Conservation (phyloP, 208 protist genomes). For the Trypanosoma rangeli region DNA sequence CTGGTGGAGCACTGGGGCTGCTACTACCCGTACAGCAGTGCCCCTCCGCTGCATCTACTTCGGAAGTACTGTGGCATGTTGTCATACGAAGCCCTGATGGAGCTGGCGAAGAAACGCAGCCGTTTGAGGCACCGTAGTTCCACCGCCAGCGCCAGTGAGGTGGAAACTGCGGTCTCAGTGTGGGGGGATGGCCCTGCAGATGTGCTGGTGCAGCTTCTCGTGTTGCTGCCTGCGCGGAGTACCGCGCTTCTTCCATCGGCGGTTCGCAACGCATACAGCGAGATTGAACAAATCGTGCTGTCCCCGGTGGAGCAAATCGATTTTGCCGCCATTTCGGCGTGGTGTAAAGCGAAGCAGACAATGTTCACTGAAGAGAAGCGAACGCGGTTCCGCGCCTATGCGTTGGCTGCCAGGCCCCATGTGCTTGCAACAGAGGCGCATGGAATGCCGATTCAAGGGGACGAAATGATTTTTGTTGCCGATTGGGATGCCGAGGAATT, state of each 20-base stretch:
- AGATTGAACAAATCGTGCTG: slow-evolving; percentile 61
- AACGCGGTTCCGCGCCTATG: slow-evolving; percentile 69
- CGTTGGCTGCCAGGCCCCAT: slow-evolving; percentile 43
- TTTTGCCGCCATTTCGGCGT: slow-evolving; percentile 52
- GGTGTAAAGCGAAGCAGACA: slow-evolving; percentile 65
- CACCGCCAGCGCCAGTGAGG: slow-evolving; percentile 4
- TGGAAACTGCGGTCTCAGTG: background rate
- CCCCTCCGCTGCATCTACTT: slow-evolving; percentile 65
- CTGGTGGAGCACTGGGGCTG: slow-evolving; percentile 85
- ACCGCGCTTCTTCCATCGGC: slow-evolving; percentile 57
- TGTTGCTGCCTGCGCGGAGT: slow-evolving; percentile 67
- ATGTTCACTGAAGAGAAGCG: slow-evolving; percentile 77
- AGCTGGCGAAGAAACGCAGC: slow-evolving; percentile 41
- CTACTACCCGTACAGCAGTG: slow-evolving; percentile 83
- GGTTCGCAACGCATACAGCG: slow-evolving; percentile 56
- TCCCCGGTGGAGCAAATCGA: slow-evolving; percentile 76
- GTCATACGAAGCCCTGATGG: slow-evolving; percentile 64
- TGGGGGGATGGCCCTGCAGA: slow-evolving; percentile 48
- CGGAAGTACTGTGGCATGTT: slow-evolving; percentile 81
- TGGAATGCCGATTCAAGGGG: slow-evolving; percentile 32
- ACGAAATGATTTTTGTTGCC: slow-evolving; percentile 64
- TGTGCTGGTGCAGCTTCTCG: slow-evolving; percentile 80
- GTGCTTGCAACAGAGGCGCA: slow-evolving; percentile 18
- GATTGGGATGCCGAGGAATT: slow-evolving; percentile 43
- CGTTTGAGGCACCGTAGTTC: slow-evolving; percentile 11